Base-by-base conservation (phyloP, 192 early-diverging fungal genomes). In the Phycomyces nitens region DNA sequence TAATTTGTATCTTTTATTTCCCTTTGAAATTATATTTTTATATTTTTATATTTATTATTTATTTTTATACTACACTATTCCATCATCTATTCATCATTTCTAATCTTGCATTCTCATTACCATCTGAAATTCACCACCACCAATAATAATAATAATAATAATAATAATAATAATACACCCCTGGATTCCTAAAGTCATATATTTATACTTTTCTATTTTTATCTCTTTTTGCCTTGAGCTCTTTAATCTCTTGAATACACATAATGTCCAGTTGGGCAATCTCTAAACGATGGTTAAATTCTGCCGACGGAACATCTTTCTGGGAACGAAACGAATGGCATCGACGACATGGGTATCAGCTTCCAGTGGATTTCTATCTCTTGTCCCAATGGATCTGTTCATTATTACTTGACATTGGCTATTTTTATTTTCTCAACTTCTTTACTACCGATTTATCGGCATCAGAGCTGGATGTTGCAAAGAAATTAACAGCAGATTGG, bases 311-410 rank as follows among this genome's bases (percentile, higher is more conserved):
- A n/a, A 18, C 12, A 18, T 27, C 47, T 24, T 58, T 52, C 47
- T 65, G 53, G 63, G 70, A 72, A 40, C 65, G 44, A 12, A 72
- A 72, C 44, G 70, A 65, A 3, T 72, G 70, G 70, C 56, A 22
- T 16, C 64, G 70, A 10, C 59, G 58, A 34, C 64, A 72, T 62
- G 70, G 63, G 10, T 72, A 66, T 20, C 64, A 66, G 11, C 20
- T 50, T 22, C 70, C 70, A 3, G 4, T 54, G 3, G 70, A 72
- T 47, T 20, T 64, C 24, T 72, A 66, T 39, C 49, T 72, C 7
- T 12, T 66, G n/a, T 18, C 55, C 14, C 70, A 72, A 26, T 66
- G 70, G 59, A 29, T 27, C 8, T 60, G 49, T n/a, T 51, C 60
- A 12, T 11, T 72, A 26, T 24, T 56, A 0, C 53, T 72, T 18